These are phyloP conservation scores for Lactarius sanguifluus DNA, from an alignment of 768 basidiomycete species.

Conservation along the genomic window DNA sequence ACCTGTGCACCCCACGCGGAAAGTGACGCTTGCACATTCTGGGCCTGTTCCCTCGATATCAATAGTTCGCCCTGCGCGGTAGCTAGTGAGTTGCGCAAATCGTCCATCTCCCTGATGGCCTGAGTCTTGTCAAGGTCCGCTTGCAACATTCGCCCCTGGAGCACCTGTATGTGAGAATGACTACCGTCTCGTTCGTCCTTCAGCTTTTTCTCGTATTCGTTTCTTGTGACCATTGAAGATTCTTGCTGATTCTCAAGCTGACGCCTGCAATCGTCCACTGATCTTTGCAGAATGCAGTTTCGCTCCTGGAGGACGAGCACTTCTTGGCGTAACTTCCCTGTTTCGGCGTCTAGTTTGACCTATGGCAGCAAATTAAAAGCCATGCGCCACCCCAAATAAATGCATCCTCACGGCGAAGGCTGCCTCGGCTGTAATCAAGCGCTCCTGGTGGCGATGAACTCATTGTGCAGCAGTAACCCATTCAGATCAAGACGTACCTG, in stretches of 20 bases:
- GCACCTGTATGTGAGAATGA: constrained; percentile 24
- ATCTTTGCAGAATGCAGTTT: constrained; percentile 36
- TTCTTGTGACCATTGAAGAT: constrained; percentile 8
- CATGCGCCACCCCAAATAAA: constrained; percentile 12
- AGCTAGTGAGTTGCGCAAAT: constrained; percentile 24
- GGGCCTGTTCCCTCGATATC: constrained; percentile 28
- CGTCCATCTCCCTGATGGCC: constrained; percentile 24
- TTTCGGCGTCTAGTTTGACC: constrained; percentile 37
- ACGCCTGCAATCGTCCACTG: constrained; percentile 27
- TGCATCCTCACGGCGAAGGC: constrained; percentile 38
- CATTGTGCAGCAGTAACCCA: constrained; percentile 6
- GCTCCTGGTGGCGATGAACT: constrained; percentile 37
- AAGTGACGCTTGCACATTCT: constrained; percentile 29
- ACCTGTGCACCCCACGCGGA: constrained; percentile 31
- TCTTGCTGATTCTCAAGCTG: constrained; percentile 27
- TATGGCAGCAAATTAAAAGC: background rate
- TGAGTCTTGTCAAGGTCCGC: constrained; percentile 26
- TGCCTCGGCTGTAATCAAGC: constrained; percentile 39
- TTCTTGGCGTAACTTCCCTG: constrained; percentile 40
- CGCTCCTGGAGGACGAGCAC: constrained; percentile 45
- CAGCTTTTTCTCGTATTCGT: constrained; percentile 22
- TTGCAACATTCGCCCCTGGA: constrained; percentile 24
- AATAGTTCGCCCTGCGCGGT: constrained; percentile 26
- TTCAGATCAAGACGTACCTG: constrained; percentile 39
- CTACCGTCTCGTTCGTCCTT: constrained; percentile 23